Conservation (phyloP, 345 rosid species). For the Rubroshorea leprosula region DNA sequence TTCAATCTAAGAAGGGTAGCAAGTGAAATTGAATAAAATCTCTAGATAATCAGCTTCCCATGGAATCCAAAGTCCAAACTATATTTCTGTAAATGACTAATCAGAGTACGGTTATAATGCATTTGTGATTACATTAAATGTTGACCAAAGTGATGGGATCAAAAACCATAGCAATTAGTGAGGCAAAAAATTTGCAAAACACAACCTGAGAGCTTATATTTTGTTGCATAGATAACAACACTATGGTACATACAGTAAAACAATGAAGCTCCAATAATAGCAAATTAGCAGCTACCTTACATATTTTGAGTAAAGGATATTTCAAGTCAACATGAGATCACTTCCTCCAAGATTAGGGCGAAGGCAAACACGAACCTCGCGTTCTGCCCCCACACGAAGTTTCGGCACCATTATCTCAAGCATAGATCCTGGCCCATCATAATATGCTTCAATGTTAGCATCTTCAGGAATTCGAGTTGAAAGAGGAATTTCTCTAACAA, state of each 20-base stretch:
- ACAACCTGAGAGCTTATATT: slow-evolving; percentile 8
- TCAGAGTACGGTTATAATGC: slow-evolving; percentile 4
- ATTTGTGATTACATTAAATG: slow-evolving; percentile 21
- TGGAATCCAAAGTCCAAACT: background rate
- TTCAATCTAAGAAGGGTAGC: too few species aligned
- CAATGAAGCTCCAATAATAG: slow-evolving; percentile 22
- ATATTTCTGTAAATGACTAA: background rate
- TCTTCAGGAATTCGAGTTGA: slow-evolving; percentile 90
- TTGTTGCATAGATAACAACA: slow-evolving; percentile 24
- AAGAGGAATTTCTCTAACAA: slow-evolving; percentile 79
- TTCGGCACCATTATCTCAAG: slow-evolving; percentile 96
- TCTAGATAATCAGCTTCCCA: too few species aligned
- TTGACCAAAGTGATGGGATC: slow-evolving; percentile 8
- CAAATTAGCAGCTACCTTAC: slow-evolving; percentile 11
- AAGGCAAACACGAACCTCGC: slow-evolving; percentile 91
- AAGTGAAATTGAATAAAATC: too few species aligned
- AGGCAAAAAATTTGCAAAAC: slow-evolving; percentile 13
- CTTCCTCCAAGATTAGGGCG: slow-evolving; percentile 69
- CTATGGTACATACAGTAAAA: slow-evolving; percentile 27
- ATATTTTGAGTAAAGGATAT: background rate
- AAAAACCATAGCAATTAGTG: slow-evolving; percentile 16
- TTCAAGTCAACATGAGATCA: slow-evolving; percentile 76
- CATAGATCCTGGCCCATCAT: slow-evolving; percentile 78
- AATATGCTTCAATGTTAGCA: slow-evolving; percentile 88
- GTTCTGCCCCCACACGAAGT: slow-evolving; percentile 75